Evolutionary conservation across 805 yeast genomes (phyloP), one percentile per base, ranked within the genome.

Genomic region (Lipomyces chichibuensis): DNA sequence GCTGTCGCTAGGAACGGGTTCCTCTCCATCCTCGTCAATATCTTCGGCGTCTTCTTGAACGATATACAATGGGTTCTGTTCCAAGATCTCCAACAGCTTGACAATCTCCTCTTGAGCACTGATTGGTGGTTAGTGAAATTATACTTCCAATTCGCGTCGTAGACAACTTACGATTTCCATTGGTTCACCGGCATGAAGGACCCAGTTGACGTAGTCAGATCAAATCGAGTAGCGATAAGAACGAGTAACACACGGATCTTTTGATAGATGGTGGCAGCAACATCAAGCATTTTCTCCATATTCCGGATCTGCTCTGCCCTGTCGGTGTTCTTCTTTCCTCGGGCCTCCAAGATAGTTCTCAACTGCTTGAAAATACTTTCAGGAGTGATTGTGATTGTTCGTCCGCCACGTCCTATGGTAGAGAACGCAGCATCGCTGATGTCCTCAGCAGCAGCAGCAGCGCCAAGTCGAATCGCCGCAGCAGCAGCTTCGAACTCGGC

Each of bases 271-370:
- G 81, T 79, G 11, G 85, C 81, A 64, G 88, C 83, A 11, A 80
- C 74, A 25, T 75, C 73, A 59, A 84, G 73, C 69, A 91, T 81
- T 58, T 82, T 83, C 80, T 90, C 97, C 75, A 95, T 83, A 57
- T 84, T 82, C 64, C 81, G 80, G 71, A 92, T 86, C 79, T 94
- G 97, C 78, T 91, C 96, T 70, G 77, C 78, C 71, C 88, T 86
- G 78, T 94, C 97, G 70, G 92, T 89, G 78, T 91, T 92, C 83
- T 91, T 94, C 84, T 93, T 93, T 83, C 99, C 99, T 81, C 99
- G 88, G 60, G 92, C 84, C 79, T 95, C 98, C 67, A 90, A 81
- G 65, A 95, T 87, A 63, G 86, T 79, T 77, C 88, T 85, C 77
- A 95, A 83, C 46, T 90, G 86, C 65, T 87, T 82, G 82, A 93